Conservation (phyloP, 768 basidiomycete genomes). For the Chalciporus piperatus region DNA sequence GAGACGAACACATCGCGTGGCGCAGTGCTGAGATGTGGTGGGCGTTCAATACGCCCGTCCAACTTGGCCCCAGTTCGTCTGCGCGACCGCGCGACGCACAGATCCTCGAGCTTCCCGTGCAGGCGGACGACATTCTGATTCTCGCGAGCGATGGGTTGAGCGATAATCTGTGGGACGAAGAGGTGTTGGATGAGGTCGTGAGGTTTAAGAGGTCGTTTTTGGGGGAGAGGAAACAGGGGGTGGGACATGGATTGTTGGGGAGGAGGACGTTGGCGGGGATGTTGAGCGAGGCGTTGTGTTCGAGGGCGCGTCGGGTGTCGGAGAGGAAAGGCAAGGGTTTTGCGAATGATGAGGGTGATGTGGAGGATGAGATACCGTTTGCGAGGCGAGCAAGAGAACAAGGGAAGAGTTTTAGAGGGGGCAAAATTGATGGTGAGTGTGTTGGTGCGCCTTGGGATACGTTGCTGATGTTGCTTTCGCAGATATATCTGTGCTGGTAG, state of each 20-base stretch:
- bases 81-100: constrained; percentile 68
- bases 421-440: constrained; percentile 78
- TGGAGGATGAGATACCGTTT: constrained; percentile 71
- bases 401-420: constrained; percentile 71
- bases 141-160: constrained; percentile 79
- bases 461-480: constrained; percentile 3
- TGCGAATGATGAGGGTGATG: constrained; percentile 25
- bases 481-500: constrained; percentile 70
- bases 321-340: constrained; percentile 39
- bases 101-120: constrained; percentile 65
- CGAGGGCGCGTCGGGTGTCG: constrained; percentile 68
- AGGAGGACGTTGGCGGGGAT: constrained; percentile 60
- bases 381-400: constrained; percentile 73
- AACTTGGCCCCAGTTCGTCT: constrained; percentile 60
- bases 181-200: constrained; percentile 77
- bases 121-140: constrained; percentile 72
- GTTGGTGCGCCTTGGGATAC: background rate
- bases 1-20: constrained; percentile 77
- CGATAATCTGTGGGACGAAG: constrained; percentile 88
- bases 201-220: constrained; percentile 48
- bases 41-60: constrained; percentile 66
- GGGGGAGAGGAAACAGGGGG: constrained; percentile 17
- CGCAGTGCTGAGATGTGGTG: constrained; percentile 94
- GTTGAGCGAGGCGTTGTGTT: constrained; percentile 79
- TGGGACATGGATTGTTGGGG: constrained; percentile 33